Evolutionary conservation across 306 rosid genomes (phyloP).

Genomic region (Casuarina glauca): DNA sequence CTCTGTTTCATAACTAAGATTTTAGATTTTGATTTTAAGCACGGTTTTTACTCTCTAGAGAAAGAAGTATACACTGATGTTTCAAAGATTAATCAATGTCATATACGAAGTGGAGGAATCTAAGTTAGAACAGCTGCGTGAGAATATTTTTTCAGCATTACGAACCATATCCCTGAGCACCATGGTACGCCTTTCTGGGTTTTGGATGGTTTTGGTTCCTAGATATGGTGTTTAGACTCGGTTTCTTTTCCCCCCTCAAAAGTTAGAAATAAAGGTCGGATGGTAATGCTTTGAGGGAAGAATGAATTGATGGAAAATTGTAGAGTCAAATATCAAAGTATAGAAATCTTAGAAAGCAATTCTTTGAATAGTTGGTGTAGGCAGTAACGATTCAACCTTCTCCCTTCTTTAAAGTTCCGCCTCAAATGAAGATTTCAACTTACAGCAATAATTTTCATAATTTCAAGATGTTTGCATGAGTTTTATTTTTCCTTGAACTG

Average conservation of each 20-base stretch:
- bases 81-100: not conserved
- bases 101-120: not conserved
- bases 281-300: not conserved
- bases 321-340: too few relatives aligned
- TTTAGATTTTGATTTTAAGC: not conserved
- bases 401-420: not conserved
- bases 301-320: too few relatives aligned
- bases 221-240: not conserved
- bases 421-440: not conserved
- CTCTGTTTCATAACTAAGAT: not conserved
- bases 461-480: not conserved
- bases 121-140: not conserved
- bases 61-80: not conserved
- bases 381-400: not conserved
- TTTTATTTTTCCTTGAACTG: not conserved
- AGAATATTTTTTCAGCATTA: not conserved
- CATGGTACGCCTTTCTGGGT: not conserved
- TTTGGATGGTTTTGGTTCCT: conserved; percentile 1
- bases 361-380: not conserved
- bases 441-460: not conserved
- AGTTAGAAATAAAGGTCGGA: not conserved
- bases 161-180: not conserved
- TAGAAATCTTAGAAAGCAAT: too few relatives aligned
- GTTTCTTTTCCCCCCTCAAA: not conserved
- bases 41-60: not conserved